A percentile compares a stretch with the other conserved stretches of the same genome.
phyloP scores from a whole-genome alignment of 2,329 filamentous ascomycete genomes.

The Colletotrichum gloeosporioides region DNA sequence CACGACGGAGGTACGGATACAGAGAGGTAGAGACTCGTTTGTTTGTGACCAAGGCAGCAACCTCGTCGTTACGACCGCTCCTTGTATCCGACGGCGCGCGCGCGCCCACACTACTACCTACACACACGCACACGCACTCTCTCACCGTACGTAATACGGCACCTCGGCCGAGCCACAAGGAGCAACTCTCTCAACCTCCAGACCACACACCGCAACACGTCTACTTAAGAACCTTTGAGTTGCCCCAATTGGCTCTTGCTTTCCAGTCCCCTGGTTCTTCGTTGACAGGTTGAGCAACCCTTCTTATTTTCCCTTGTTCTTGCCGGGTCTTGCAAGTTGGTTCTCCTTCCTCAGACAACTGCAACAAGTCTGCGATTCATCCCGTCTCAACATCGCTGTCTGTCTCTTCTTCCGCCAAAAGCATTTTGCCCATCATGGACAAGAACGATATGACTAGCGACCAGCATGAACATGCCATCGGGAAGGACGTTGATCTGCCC shows the following conservation, averaged over 20 bases:
- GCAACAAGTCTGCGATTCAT: neutral
- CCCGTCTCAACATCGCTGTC: neutral
- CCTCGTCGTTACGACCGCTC: neutral
- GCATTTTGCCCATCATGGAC: constrained; percentile 12
- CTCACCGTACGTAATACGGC: neutral
- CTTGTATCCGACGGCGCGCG: neutral
- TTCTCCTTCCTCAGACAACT: neutral
- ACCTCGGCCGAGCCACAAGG: neutral
- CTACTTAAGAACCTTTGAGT: neutral
- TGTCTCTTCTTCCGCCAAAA: neutral
- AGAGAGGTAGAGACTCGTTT: neutral
- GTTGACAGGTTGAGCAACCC: neutral
- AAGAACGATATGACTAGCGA: constrained; percentile 19
- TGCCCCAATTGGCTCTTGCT: neutral
- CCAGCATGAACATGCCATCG: constrained; percentile 9
- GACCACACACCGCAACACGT: neutral
- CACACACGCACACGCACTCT: neutral
- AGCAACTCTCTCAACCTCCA: neutral
- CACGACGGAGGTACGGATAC: neutral
- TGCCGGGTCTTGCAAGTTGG: neutral
- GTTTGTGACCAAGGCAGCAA: neutral
- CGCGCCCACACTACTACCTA: neutral
- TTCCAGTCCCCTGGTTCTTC: neutral
- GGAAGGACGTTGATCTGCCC: neutral
- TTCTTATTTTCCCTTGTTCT: neutral